Evolutionary conservation across 169 alveolate genomes (phyloP).

Genomic region (Plasmodium sp.): DNA sequence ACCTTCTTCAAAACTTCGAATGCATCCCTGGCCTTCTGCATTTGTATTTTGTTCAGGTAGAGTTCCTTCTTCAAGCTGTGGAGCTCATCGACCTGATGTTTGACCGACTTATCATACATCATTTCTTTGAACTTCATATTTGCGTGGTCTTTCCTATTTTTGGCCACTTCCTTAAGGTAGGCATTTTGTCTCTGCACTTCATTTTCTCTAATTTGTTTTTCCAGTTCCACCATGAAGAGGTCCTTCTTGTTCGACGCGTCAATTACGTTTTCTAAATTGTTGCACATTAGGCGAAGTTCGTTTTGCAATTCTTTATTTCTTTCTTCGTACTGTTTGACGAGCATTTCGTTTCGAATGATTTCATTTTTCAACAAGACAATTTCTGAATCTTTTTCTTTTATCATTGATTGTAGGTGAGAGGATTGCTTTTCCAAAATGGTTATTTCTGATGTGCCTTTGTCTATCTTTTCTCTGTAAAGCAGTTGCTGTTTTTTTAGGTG

Average conservation of each 20-base stretch:
- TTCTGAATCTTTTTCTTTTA: constrained; percentile 73
- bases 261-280: constrained; percentile 70
- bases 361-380: constrained; percentile 71
- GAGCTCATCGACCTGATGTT: constrained; percentile 34
- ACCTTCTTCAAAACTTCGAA: constrained; percentile 48
- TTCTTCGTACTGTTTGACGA: constrained; percentile 64
- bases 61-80: constrained; percentile 64
- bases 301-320: constrained; percentile 70
- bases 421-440: constrained; percentile 64
- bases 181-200: constrained; percentile 75
- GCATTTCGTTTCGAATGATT: constrained; percentile 55
- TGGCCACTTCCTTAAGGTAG: constrained; percentile 73
- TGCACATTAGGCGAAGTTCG: constrained; percentile 69
- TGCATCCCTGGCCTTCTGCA: constrained; percentile 74
- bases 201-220: constrained; percentile 72
- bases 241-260: constrained; percentile 75
- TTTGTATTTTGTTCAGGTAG: constrained; percentile 69
- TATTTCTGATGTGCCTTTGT: constrained; percentile 36
- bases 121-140: constrained; percentile 74
- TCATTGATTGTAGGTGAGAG: constrained; percentile 59
- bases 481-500: constrained; percentile 32
- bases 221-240: constrained; percentile 69
- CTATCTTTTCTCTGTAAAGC: constrained; percentile 23
- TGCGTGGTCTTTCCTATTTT: constrained; percentile 63
- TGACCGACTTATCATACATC: constrained; percentile 56